phyloP scores from a whole-genome alignment of 225 moss, liverwort and hornwort genomes.

The Climacium dendroides region DNA sequence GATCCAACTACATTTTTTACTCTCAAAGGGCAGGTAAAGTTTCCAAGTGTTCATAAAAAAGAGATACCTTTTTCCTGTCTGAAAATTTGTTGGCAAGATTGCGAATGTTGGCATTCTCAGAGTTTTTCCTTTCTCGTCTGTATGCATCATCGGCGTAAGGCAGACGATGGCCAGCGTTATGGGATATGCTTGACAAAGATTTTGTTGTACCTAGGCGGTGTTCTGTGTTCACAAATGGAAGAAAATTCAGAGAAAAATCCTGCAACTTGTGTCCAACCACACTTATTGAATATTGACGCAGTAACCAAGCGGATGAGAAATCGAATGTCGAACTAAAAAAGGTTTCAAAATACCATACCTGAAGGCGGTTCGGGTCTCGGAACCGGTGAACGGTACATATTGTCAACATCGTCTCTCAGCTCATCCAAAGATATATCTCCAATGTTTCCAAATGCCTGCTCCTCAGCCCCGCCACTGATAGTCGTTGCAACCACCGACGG shows the following conservation, averaged over 20 bases:
- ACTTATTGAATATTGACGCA: neutral
- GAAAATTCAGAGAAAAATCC: neutral
- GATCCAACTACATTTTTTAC: neutral
- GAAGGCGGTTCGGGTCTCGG: neutral
- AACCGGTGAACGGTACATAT: neutral
- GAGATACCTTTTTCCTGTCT: constrained; percentile 28
- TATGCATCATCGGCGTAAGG: constrained; percentile 1
- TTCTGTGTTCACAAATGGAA: constrained; percentile 6
- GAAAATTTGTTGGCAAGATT: constrained; percentile 11
- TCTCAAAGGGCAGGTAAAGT: neutral
- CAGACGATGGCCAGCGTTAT: neutral
- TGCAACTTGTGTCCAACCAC: neutral
- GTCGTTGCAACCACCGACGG: constrained; percentile 29
- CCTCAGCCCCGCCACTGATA: constrained; percentile 6
- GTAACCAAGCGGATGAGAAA: neutral
- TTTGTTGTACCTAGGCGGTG: constrained; percentile 1
- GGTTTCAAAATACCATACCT: neutral
- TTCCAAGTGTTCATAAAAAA: neutral
- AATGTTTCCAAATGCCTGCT: constrained; percentile 10
- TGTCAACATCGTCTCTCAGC: constrained; percentile 17
- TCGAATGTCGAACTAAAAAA: neutral
- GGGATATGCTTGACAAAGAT: constrained; percentile 25
- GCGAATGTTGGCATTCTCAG: constrained; percentile 32
- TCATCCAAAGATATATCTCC: constrained; percentile 24
- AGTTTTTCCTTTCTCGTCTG: constrained; percentile 25